Evolutionary conservation across 306 rosid species (phyloP), one percentile per base, ranked within the genome.

Genomic region (Oemleria cerasiformis): DNA sequence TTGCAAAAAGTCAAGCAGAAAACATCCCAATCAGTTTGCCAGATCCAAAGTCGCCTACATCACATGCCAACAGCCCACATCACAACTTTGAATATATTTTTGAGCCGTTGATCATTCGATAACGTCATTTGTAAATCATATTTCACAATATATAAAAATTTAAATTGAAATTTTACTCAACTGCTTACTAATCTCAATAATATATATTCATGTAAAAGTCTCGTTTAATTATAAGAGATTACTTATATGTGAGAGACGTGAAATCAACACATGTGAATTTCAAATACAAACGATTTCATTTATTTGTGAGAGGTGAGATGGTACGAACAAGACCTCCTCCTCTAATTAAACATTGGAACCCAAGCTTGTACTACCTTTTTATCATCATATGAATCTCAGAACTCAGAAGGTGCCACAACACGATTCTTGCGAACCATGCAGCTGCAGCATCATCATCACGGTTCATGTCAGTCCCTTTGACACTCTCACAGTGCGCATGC

Each of bases 51-150:
- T 77, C 80, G 49, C 45, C 78, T 57, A 40, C 61, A 15, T 80
- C 92, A 89, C 92, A 82, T 81, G 90, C 88, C 73, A 61, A 62
- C 36, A 42, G 65, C 62, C 65, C 23, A 53, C 19, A 3, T 36
- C 1, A 55, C 44, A 59, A 23, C 40, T 60, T 67, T 53, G 54
- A 45, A 54, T 69, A 17, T 45, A 36, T 54, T 30, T 30, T 30
- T 30, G 3, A 30, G 4, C 30, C 30, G 30, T 25, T 25, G 1
- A 25, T 25, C 36, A 4, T 30, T 30, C 2, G 4, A 30, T 30
- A 3, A 30, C 36, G 36, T 30, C 3, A 30, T 30, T 30, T 0
- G 3, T 30, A 30, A 30, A 2, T 1, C 3, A 30, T 30, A 30
- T 30, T 2, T 30, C 36, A 30, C 3, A 30, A 30, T 30, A 30